Evolutionary conservation across 1,139 yeast genomes (phyloP), one percentile per base, ranked within the genome.

Genomic region (Yamadazyma diddensiae): DNA sequence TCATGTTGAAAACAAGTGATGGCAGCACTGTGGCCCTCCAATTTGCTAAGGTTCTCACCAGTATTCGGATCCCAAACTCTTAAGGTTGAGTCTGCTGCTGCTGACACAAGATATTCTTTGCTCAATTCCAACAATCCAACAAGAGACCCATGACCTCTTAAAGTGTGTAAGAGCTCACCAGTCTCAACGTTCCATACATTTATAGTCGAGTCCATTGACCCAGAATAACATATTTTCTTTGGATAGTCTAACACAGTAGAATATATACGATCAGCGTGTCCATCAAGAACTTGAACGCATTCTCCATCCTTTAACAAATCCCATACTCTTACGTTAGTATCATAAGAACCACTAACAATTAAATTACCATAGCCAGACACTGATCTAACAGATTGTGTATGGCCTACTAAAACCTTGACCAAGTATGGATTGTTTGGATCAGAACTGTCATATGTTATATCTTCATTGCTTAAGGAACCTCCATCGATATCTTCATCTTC

Each of bases 1-100:
- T 88, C 94, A 53, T 90, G 92, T 56, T 85, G 94, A 57, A 92
- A 88, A 41, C 97, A 90, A 0, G 97, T 88, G 32, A 92, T 90
- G 1, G 97, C 95, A 13, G 87, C 81, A 28, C 77, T 73, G 52
- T 90, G 96, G 15, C 95, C 95, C 43, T 84, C 81, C 24, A 92
- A 71, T 37, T 83, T 82, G 53, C 80, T 78, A 39, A 71, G 61
- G 36, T 79, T 72, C 25, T 75, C 73, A 15, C 95, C 94, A 5
- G 79, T 75, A 19, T 75, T 76, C 1, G 97, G 94, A 52, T 92
- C 83, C 98, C 98, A 92, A 2, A 92, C 82, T 30, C 97, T 70
- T 28, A 92, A 68, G 0, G 97, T 82, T 1, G 94, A 78, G 55
- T 92, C 98, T 0, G 97, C 97, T 1, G 97, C 97, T 0, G 97